Evolutionary conservation across 1,284 basidiomycete genomes (phyloP).

Genomic region (Cryptococcus sp.): DNA sequence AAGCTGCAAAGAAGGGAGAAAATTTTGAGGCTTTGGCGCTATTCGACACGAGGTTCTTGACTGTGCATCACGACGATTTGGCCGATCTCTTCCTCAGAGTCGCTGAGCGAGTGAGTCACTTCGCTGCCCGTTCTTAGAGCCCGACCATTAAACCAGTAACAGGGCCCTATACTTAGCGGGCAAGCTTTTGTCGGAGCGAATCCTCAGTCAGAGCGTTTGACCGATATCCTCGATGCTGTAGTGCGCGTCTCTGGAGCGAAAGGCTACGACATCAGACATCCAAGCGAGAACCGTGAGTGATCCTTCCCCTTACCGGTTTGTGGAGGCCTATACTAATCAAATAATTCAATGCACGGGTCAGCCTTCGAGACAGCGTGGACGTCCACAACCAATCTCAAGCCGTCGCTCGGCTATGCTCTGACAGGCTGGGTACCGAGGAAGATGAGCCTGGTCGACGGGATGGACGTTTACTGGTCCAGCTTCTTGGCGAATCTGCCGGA

Average conservation of each 20-base stretch:
- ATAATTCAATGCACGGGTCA: conserved; percentile 1
- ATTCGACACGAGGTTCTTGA: conserved; percentile 54
- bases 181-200: conserved; percentile 58
- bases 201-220: conserved; percentile 55
- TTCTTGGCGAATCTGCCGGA: conserved; percentile 12
- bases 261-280: conserved; percentile 26
- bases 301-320: background rate
- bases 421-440: conserved; percentile 59
- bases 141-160: background rate
- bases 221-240: conserved; percentile 56
- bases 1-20: conserved; percentile 49
- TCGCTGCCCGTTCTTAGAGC: background rate
- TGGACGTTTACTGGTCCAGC: conserved; percentile 55
- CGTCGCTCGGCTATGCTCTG: conserved; percentile 56
- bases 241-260: conserved; percentile 54
- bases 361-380: conserved; percentile 47
- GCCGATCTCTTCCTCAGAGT: conserved; percentile 58
- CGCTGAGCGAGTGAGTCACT: conserved; percentile 53
- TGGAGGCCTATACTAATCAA: background rate
- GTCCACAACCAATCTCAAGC: conserved; percentile 39
- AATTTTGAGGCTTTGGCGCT: conserved; percentile 52
- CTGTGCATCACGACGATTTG: conserved; percentile 60
- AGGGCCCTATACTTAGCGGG: conserved; percentile 53
- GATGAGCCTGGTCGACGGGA: conserved; percentile 56
- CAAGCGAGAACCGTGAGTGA: conserved; percentile 8